Conservation (phyloP, 139 green algal species). For the Diplosphaera chodatii region DNA sequence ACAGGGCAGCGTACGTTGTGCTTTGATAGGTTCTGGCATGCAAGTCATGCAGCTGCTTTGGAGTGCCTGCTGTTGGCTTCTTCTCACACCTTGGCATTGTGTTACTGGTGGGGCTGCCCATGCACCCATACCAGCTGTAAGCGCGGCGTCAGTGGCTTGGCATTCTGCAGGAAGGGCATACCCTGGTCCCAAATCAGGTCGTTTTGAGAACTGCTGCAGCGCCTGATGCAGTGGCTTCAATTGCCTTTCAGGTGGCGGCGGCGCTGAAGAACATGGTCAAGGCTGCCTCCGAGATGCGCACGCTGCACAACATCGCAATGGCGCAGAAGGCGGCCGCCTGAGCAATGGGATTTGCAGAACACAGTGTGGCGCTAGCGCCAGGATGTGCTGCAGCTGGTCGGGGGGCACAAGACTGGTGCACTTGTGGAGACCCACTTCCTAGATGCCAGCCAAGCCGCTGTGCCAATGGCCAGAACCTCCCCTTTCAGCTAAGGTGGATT, state of each 20-base stretch:
- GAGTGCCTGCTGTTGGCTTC: too few relatives aligned
- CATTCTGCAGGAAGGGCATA: not conserved
- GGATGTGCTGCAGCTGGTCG: not conserved
- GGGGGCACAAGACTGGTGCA: not conserved
- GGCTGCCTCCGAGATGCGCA: constrained; percentile 39
- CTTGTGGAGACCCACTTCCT: not conserved
- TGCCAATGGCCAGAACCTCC: too few relatives aligned
- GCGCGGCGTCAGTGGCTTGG: not conserved
- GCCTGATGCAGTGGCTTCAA: not conserved
- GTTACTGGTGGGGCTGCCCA: too few relatives aligned
- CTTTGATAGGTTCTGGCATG: too few relatives aligned
- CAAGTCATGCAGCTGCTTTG: too few relatives aligned
- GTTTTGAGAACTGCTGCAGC: not conserved
- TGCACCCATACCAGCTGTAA: too few relatives aligned
- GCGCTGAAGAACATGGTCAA: constrained; percentile 63
- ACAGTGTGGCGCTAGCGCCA: not conserved
- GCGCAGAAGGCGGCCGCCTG: not conserved
- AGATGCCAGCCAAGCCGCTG: not conserved
- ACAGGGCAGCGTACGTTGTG: too few relatives aligned
- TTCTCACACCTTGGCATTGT: too few relatives aligned
- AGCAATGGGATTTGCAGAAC: not conserved
- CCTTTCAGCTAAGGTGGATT: too few relatives aligned
- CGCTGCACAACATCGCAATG: constrained; percentile 9
- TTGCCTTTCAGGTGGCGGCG: constrained; percentile 51
- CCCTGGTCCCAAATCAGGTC: not conserved